Evolutionary conservation across 2,329 filamentous ascomycete species (phyloP).

Genomic region (Microdochium paspali): DNA sequence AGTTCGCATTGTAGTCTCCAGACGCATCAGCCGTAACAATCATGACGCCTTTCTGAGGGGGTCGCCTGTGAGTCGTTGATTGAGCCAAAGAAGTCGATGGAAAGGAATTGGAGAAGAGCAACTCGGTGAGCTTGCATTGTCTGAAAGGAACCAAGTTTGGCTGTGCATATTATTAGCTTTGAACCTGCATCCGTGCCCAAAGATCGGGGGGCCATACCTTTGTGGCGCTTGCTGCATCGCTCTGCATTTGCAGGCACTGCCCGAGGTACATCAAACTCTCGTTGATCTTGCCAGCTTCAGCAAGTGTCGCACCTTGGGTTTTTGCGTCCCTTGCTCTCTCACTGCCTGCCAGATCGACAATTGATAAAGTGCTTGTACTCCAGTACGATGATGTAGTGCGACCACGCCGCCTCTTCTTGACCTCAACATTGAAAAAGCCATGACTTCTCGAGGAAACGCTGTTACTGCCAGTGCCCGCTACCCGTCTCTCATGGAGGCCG

Average conservation of each 20-base stretch:
- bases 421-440: constrained; percentile 91
- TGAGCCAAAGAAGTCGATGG: constrained; percentile 48
- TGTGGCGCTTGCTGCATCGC: constrained; percentile 61
- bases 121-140: constrained; percentile 77
- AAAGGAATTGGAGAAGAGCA: constrained; percentile 83
- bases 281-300: constrained; percentile 96
- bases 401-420: constrained; percentile 63
- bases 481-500: constrained; percentile 75
- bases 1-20: constrained; percentile 94
- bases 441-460: constrained; percentile 88
- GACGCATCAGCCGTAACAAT: constrained; percentile 89
- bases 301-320: constrained; percentile 84
- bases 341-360: constrained; percentile 88
- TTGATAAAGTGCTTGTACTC: constrained; percentile 70
- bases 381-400: constrained; percentile 52
- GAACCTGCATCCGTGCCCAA: neutral
- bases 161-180: constrained; percentile 26
- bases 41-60: constrained; percentile 86
- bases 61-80: constrained; percentile 36
- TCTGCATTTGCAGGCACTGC: constrained; percentile 93
- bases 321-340: constrained; percentile 90
- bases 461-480: constrained; percentile 87
- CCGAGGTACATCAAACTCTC: constrained; percentile 97
- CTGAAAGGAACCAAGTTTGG: constrained; percentile 68
- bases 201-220: constrained; percentile 47